Percentiles rank a stretch among this genome's conserved stretches.
Conservation (phyloP, 1,284 basidiomycete species). For the Pterulicium gracile region DNA sequence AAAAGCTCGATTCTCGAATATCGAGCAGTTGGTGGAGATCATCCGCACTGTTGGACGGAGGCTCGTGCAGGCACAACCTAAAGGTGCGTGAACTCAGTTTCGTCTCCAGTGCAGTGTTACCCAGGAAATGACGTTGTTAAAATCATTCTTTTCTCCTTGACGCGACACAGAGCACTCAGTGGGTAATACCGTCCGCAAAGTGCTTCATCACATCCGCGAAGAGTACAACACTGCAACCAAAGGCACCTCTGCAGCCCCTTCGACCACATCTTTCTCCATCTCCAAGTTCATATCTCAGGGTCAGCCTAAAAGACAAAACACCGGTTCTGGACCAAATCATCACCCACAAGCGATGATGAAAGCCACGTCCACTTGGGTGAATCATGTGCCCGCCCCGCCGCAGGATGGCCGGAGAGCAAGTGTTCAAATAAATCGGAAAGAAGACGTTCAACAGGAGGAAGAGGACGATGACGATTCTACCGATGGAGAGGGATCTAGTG, state of each 20-base stretch:
- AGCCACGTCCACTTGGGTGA: not conserved
- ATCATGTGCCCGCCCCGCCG: too few relatives aligned
- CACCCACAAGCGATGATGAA: not conserved
- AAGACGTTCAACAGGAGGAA: not conserved
- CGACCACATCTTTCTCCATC: slow-evolving; percentile 49
- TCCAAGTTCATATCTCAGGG: slow-evolving; percentile 70
- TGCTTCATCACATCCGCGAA: slow-evolving; percentile 88
- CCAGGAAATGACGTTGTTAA: too few relatives aligned
- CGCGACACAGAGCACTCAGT: slow-evolving; percentile 86
- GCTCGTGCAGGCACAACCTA: slow-evolving; percentile 84
- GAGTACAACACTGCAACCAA: slow-evolving; percentile 71
- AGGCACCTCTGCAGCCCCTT: slow-evolving; percentile 23
- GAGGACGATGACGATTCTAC: not conserved
- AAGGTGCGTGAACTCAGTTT: slow-evolving; percentile 62
- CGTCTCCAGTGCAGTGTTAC: too few relatives aligned
- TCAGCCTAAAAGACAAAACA: slow-evolving; percentile 52
- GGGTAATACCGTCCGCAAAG: slow-evolving; percentile 87
- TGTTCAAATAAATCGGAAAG: not conserved
- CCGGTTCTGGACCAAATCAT: too few relatives aligned
- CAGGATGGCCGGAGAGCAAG: too few relatives aligned
- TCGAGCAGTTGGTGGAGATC: slow-evolving; percentile 77
- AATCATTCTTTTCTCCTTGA: too few relatives aligned
- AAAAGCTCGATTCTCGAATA: slow-evolving; percentile 75
- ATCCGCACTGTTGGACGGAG: slow-evolving; percentile 75
- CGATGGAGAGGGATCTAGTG: not conserved